These are phyloP conservation scores for Gastrolobium villosum DNA, from an alignment of 306 rosid genomes.

Conservation along the genomic window DNA sequence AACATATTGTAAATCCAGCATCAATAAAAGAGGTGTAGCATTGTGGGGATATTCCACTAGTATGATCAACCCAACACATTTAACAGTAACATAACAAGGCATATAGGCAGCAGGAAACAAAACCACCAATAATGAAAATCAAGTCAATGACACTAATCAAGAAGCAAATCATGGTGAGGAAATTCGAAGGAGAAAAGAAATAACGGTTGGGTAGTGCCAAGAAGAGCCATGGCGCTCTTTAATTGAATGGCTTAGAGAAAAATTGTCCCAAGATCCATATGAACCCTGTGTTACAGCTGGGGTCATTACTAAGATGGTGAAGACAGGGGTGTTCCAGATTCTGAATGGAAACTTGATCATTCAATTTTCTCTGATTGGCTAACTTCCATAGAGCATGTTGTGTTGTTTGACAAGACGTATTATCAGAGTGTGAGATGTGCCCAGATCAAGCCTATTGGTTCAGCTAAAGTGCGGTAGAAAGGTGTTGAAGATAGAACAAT, in stretches of 20 bases:
- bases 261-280: neutral
- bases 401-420: neutral
- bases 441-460: neutral
- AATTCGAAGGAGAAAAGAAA: constrained; percentile 1
- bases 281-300: neutral
- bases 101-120: neutral
- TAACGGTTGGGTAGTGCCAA: neutral
- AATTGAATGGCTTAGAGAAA: constrained; percentile 4
- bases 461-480: neutral
- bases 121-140: neutral
- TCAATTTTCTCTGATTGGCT: neutral
- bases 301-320: neutral
- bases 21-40: neutral
- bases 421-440: neutral
- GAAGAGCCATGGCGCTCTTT: neutral
- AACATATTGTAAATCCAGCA: neutral
- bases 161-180: neutral
- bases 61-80: constrained; percentile 13
- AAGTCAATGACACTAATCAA: neutral
- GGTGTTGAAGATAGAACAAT: neutral
- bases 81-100: neutral
- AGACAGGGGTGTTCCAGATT: neutral
- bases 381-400: constrained; percentile 5
- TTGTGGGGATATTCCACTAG: neutral
- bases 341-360: neutral